These are phyloP conservation scores for Citeromyces siamensis DNA, from an alignment of 1,139 yeast genomes.

Conservation along the genomic window DNA sequence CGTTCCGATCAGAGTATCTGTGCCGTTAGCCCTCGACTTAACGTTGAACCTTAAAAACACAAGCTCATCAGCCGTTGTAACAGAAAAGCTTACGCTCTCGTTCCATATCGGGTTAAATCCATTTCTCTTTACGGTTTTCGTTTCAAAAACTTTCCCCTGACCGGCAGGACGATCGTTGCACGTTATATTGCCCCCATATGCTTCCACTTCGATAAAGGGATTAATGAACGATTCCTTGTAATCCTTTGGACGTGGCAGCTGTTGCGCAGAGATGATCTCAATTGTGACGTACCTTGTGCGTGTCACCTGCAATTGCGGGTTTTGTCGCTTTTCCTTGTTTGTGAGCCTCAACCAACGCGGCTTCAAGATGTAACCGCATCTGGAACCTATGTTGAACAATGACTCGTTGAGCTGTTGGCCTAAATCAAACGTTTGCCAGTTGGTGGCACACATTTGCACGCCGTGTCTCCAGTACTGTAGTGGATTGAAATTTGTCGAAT, in stretches of 20 bases:
- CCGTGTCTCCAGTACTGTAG: constrained; percentile 74
- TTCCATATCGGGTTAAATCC: constrained; percentile 89
- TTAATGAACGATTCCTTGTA: constrained; percentile 23
- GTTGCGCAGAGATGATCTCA: constrained; percentile 71
- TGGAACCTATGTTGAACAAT: constrained; percentile 47
- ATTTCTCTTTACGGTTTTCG: constrained; percentile 36
- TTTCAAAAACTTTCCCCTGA: constrained; percentile 14
- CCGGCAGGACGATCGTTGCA: background rate
- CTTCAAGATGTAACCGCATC: constrained; percentile 68
- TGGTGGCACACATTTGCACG: constrained; percentile 89
- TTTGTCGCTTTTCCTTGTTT: constrained; percentile 13
- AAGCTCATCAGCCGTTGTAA: constrained; percentile 25
- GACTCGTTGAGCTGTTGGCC: constrained; percentile 91
- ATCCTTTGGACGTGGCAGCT: constrained; percentile 56
- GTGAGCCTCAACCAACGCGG: constrained; percentile 34
- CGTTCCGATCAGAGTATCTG: constrained; percentile 33
- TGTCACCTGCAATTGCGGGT: constrained; percentile 10
- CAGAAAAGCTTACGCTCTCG: constrained; percentile 27
- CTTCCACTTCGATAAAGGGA: constrained; percentile 47
- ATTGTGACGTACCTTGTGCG: constrained; percentile 19
- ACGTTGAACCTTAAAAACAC: constrained; percentile 41
- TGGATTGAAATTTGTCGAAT: constrained; percentile 75
- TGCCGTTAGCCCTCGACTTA: constrained; percentile 20
- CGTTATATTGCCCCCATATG: constrained; percentile 26
- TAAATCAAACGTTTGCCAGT: constrained; percentile 89